Conservation (phyloP, 805 yeast genomes). For the Metschnikowia peoriensis region DNA sequence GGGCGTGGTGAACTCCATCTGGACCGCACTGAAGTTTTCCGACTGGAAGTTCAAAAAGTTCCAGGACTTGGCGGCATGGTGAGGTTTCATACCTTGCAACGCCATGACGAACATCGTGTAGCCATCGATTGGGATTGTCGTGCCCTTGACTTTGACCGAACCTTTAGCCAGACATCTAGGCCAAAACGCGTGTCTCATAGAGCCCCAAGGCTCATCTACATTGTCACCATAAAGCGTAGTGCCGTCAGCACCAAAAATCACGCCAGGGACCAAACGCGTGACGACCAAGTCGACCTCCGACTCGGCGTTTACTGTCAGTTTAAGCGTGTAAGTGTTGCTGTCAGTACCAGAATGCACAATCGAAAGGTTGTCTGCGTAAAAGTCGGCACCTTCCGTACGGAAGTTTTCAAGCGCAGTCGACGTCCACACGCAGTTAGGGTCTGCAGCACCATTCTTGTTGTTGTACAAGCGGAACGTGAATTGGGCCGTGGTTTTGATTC, state of each 20-base stretch:
- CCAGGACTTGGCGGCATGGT: conserved; percentile 98
- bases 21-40: conserved; percentile 64
- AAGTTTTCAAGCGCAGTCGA: conserved; percentile 85
- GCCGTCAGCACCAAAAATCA: conserved; percentile 89
- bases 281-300: conserved; percentile 69
- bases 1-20: conserved; percentile 97
- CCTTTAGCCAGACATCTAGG: conserved; percentile 81
- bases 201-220: conserved; percentile 86
- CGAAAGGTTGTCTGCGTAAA: conserved; percentile 71
- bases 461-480: conserved; percentile 84
- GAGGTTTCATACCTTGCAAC: conserved; percentile 98
- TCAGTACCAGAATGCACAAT: conserved; percentile 57
- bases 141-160: conserved; percentile 47
- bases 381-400: conserved; percentile 67
- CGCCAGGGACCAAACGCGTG: conserved; percentile 66
- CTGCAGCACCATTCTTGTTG: conserved; percentile 39
- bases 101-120: conserved; percentile 90
- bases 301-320: conserved; percentile 65
- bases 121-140: conserved; percentile 41
- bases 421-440: conserved; percentile 69
- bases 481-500: conserved; percentile 86
- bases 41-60: conserved; percentile 90
- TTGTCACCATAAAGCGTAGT: conserved; percentile 84
- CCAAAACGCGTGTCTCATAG: conserved; percentile 96
- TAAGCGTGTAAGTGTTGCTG: conserved; percentile 46